phyloP scores from a whole-genome alignment of 208 protist genomes.

The Acanthamoeba lenticulata region DNA sequence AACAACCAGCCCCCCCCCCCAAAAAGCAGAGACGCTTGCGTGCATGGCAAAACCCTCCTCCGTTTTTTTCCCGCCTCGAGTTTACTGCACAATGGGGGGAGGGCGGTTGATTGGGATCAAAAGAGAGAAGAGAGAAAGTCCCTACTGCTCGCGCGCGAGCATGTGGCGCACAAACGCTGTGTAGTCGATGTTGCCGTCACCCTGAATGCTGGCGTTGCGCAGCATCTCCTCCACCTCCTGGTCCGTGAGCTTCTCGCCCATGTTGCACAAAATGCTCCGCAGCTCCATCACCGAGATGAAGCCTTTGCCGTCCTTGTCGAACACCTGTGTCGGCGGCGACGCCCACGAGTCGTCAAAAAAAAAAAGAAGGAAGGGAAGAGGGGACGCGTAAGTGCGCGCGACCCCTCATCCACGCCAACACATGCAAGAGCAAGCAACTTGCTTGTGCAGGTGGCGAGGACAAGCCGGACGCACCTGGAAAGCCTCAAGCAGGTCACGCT shows the following conservation, averaged over 20 bases:
- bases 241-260: slow-evolving; percentile 91
- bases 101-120: no score
- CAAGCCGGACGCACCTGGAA: slow-evolving; percentile 72
- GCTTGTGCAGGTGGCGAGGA: no score
- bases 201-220: slow-evolving; percentile 84
- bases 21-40: no score
- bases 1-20: no score
- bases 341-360: neutral
- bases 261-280: slow-evolving; percentile 88
- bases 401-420: no score
- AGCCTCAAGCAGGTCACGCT: slow-evolving; percentile 87
- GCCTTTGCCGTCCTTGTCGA: slow-evolving; percentile 85
- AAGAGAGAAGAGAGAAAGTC: no score
- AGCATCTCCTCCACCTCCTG: slow-evolving; percentile 92
- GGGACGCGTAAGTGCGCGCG: no score
- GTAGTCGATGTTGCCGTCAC: slow-evolving; percentile 90
- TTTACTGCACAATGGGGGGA: no score
- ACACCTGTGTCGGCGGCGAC: slow-evolving; percentile 21
- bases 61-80: no score
- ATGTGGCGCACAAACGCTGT: slow-evolving; percentile 90
- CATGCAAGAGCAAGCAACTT: no score
- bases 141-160: slow-evolving; percentile 17
- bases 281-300: slow-evolving; percentile 89
- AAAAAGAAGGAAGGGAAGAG: neutral
- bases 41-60: no score